phyloP scores from a whole-genome alignment of 2,329 filamentous ascomycete species.

The Ascosphaera acerosa region DNA sequence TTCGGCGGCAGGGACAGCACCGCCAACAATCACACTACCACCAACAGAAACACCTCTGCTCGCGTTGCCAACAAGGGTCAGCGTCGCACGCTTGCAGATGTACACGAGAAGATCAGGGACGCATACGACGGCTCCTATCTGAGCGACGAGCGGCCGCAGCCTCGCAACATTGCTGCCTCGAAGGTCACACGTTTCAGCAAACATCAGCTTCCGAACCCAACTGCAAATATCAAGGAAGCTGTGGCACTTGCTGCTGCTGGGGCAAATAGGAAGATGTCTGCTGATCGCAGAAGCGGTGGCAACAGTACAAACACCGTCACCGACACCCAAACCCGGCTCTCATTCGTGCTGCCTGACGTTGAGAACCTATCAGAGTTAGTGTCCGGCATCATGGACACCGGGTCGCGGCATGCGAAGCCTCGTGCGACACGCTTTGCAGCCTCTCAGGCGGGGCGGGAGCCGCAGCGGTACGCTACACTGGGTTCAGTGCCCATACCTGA shows the following conservation, averaged over 20 bases:
- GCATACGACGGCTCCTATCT: constrained; percentile 28
- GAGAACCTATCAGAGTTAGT: constrained; percentile 36
- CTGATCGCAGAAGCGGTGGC: constrained; percentile 8
- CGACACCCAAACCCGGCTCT: constrained; percentile 28
- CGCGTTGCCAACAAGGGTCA: constrained; percentile 13
- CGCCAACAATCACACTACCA: no score
- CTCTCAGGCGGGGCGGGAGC: constrained; percentile 13
- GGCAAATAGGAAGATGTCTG: background rate
- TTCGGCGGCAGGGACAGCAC: no score
- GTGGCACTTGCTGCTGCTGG: constrained; percentile 16
- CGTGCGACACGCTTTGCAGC: constrained; percentile 29
- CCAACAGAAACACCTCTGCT: constrained; percentile 1
- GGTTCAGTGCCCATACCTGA: constrained; percentile 31
- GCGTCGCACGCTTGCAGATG: constrained; percentile 28
- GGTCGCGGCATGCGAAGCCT: constrained; percentile 27
- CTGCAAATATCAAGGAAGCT: constrained; percentile 16
- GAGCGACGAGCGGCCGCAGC: constrained; percentile 24
- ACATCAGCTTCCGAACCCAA: constrained; percentile 16
- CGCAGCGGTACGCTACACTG: constrained; percentile 21
- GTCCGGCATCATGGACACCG: constrained; percentile 31
- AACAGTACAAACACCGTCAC: constrained; percentile 6
- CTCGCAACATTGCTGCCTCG: constrained; percentile 17
- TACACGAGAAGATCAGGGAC: constrained; percentile 27
- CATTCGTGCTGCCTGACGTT: constrained; percentile 34
- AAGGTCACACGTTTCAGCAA: constrained; percentile 31